Percentiles rank a stretch among this genome's conserved stretches.
These are phyloP conservation scores for Ilex paraguariensis DNA, from an alignment of 305 asterid genomes.

Conservation along the genomic window DNA sequence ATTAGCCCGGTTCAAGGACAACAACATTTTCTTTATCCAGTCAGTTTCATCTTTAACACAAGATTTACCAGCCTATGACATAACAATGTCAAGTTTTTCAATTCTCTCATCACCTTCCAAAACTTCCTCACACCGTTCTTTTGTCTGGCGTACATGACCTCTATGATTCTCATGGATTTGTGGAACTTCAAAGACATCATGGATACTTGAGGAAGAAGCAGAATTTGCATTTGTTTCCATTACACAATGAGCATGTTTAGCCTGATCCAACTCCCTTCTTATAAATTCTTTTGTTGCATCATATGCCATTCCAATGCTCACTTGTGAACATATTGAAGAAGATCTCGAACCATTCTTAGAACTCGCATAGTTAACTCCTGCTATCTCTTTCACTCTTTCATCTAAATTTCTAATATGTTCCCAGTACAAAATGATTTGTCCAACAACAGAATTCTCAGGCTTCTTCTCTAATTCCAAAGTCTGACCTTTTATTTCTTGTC, in stretches of 20 bases:
- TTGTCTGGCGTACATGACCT: conserved; percentile 22
- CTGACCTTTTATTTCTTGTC: conserved; percentile 27
- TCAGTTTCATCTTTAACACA: conserved; percentile 41
- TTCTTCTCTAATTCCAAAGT: conserved; percentile 34
- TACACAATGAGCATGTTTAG: conserved; percentile 15
- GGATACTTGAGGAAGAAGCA: conserved; percentile 42
- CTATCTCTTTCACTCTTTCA: conserved; percentile 49
- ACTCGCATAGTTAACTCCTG: conserved; percentile 37
- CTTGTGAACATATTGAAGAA: conserved; percentile 37
- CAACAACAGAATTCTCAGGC: conserved; percentile 29
- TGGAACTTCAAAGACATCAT: conserved; percentile 93
- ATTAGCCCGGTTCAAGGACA: conserved; percentile 30
- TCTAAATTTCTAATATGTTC: conserved; percentile 67
- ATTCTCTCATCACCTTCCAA: conserved; percentile 20
- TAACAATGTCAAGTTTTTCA: conserved; percentile 24
- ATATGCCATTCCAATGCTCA: conserved; percentile 19
- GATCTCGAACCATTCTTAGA: conserved; percentile 28
- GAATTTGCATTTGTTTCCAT: conserved; percentile 18
- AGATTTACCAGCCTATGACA: conserved; percentile 35
- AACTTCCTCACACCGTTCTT: conserved; percentile 22
- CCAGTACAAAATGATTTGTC: conserved; percentile 40
- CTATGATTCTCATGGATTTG: conserved; percentile 29
- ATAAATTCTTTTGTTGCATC: conserved; percentile 17
- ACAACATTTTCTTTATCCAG: conserved; percentile 47
- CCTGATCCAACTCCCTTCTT: conserved; percentile 19